Evolutionary conservation across 192 early-diverging fungal species (phyloP), one percentile per base, ranked within the genome.

Genomic region (Coemansia guatemalensis): DNA sequence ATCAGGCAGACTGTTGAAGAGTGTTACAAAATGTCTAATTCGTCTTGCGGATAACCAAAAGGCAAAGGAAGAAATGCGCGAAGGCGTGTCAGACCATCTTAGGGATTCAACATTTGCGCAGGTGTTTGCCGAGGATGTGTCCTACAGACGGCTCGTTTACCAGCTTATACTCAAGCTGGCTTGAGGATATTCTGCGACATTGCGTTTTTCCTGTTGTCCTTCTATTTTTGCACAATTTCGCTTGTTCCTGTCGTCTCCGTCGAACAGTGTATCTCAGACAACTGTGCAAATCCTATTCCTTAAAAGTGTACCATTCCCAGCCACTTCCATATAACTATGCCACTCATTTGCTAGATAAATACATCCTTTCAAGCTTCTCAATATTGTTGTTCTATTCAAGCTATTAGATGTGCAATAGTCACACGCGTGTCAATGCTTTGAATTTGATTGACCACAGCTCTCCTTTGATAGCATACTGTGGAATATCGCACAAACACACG

Each of bases 1-100:
- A 49, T 91, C 92, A 3, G 86, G 93, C 20, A 83, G 95, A 23
- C 73, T 97, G 55, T 82, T 97, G 56, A 99, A 99, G 73, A 94
- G 95, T 73, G 94, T 97, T 41, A 87, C 95, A 60, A 85, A 94
- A 32, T 97, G 95, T 58, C 94, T 96, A 69, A 75, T 96, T 60
- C 86, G 96, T 22, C 83, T 99, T 65, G 91, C 92, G 0, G 96
- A 99, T 63, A 95, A 99, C 72, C 88, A 91, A 64, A 83, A 94
- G 53, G 95, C 95, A 1, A 86, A 92, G 32, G 93, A 95, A 67
- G 93, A 94, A 25, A 82, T 99, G 66, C 87, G 93, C 22, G 93
- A 96, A 65, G 92, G 93, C 53, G 67, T 97, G 32, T 94, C 94
- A 18, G 92, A 95, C 64, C 89, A 93, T 22, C 62, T 98, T 53